A percentile compares a stretch with the other conserved stretches of the same genome.
Conservation (phyloP, 371 early-diverging fungal species). For the Mucor piriformis region DNA sequence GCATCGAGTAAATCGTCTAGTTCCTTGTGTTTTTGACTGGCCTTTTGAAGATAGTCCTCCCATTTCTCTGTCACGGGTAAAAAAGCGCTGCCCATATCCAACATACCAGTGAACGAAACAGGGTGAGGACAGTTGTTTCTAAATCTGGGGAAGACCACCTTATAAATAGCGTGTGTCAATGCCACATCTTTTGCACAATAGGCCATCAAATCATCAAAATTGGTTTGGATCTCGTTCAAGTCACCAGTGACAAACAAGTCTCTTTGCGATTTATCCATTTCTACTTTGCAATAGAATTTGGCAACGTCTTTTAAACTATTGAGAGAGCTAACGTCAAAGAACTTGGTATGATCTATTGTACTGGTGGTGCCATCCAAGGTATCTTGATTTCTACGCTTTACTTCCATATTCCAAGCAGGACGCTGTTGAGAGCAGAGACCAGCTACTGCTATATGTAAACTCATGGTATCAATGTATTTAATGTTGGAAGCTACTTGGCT, state of each 20-base stretch:
- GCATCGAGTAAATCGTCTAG: conserved; percentile 59
- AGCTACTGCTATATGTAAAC: conserved; percentile 88
- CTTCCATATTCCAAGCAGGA: conserved; percentile 71
- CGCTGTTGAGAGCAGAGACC: conserved; percentile 93
- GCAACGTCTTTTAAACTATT: conserved; percentile 83
- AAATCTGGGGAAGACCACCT: conserved; percentile 72
- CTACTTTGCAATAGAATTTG: conserved; percentile 73
- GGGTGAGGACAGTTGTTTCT: conserved; percentile 89
- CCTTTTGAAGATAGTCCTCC: conserved; percentile 64
- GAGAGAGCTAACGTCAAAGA: conserved; percentile 75
- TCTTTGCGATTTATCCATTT: conserved; percentile 78
- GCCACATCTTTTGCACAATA: conserved; percentile 94
- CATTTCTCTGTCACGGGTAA: conserved; percentile 83
- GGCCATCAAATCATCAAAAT: conserved; percentile 70
- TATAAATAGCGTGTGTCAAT: conserved; percentile 78
- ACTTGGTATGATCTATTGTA: conserved; percentile 26
- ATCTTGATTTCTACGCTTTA: conserved; percentile 48
- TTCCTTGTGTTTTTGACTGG: conserved; percentile 62
- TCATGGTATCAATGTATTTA: conserved; percentile 92
- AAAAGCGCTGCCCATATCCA: conserved; percentile 87
- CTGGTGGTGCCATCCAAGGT: conserved; percentile 32
- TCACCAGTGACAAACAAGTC: conserved; percentile 69
- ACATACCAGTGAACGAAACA: conserved; percentile 89
- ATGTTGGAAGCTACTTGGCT: conserved; percentile 46
- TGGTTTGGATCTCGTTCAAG: conserved; percentile 51